phyloP scores from a whole-genome alignment of 257 asterid species.

The Fraxinus anomala region DNA sequence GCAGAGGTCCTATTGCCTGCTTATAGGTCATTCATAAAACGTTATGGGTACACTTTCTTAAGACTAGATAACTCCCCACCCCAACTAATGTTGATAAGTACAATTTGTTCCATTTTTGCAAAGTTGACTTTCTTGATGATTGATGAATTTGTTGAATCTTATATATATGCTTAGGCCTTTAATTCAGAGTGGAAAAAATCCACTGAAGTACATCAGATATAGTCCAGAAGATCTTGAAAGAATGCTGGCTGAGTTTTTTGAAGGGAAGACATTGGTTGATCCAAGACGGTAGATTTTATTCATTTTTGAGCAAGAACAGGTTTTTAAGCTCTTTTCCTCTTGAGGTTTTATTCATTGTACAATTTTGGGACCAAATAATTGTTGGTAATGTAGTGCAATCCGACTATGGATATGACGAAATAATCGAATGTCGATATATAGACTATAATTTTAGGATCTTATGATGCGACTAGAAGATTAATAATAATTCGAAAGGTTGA shows the following conservation, averaged over 20 bases:
- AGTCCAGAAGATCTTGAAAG: conserved; percentile 89
- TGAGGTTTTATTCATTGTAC: not conserved
- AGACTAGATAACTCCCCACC: not conserved
- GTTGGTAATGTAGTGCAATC: not conserved
- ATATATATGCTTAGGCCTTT: conserved; percentile 56
- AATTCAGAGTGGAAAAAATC: conserved; percentile 83
- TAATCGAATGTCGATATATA: not conserved
- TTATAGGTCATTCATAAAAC: conserved; percentile 76
- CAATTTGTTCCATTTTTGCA: not conserved
- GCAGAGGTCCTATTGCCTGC: conserved; percentile 99
- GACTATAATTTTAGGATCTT: not conserved
- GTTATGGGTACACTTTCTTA: conserved; percentile 67
- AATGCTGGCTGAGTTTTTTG: conserved; percentile 94
- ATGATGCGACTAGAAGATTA: not conserved
- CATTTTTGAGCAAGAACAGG: not conserved
- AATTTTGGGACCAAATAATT: not conserved
- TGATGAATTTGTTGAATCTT: conserved; percentile 7
- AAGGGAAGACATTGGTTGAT: conserved; percentile 88
- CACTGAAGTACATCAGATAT: conserved; percentile 75
- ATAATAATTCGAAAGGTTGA: not conserved
- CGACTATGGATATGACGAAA: not conserved
- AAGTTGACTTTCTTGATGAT: not conserved
- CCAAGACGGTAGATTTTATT: conserved; percentile 45
- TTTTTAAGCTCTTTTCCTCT: not conserved
- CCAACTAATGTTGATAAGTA: not conserved